Base-by-base conservation (phyloP, 331 rosid species). In the Quercus tomentella region DNA sequence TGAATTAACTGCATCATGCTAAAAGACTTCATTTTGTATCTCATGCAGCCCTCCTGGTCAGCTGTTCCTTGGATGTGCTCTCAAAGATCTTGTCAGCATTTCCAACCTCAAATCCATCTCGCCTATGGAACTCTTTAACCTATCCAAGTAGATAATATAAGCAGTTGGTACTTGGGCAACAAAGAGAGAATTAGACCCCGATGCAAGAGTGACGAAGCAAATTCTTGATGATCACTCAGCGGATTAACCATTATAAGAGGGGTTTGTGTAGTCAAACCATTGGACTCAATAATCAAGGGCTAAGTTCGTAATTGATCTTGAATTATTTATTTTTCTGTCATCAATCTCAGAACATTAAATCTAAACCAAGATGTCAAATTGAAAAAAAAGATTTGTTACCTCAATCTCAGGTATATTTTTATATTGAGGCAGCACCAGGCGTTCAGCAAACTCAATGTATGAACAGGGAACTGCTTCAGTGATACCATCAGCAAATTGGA, bases 41-140 rank as follows among this genome's bases (percentile, higher is more conserved):
- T 85, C 86, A 88, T 2, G 86, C 84, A 74, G 83, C 89, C 73
- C 70, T 84, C 80, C 90, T 79, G 70, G 89, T 88, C 61, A 87
- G 84, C 85, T 95, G 99, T 79, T 87, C 97, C 77, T 81, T 87
- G 45, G 89, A 95, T 30, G 99, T 95, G 91, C 99, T 95, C 83
- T 95, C 99, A 72, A 95, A 93, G 81, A 95, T 95, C 89, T 93
- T 95, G 84, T 95, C 98, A 54, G 99, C 98, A 83, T 93, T 95
- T 79, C 96, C 98, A 76, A 93, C 98, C 80, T 95, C 99, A 79
- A 95, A 95, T 25, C 99, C 99, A 58, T 93, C 98, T 86, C 99
- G 80, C 82, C 99, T 88, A 83, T 95, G 99, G 51, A 82, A 78
- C 88, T 95, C 99, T 66, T 88, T 82, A 54, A 95, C 76, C 98